Evolutionary conservation across 148 eudicot genomes (phyloP).

Genomic region (Oxyria digyna): DNA sequence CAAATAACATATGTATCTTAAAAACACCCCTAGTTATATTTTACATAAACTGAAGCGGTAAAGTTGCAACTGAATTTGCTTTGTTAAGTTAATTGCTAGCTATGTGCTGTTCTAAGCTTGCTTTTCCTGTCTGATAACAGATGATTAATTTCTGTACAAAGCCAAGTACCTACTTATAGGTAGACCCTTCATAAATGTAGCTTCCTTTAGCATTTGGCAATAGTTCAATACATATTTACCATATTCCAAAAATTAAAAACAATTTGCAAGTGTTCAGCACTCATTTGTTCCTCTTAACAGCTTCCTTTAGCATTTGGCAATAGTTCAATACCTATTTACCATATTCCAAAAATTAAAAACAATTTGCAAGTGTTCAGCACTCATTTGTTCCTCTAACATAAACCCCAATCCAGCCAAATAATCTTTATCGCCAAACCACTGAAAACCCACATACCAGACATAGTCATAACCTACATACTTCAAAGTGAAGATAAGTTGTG

Average conservation of each 20-base stretch:
- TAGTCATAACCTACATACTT: neutral
- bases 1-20: neutral
- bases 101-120: no score
- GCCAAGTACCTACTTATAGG: no score
- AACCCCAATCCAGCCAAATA: neutral
- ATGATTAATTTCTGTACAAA: no score
- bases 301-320: no score
- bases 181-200: no score
- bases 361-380: neutral
- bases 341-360: no score
- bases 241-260: no score
- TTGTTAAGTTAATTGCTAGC: no score
- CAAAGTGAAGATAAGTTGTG: neutral
- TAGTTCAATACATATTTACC: no score
- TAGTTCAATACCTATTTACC: no score
- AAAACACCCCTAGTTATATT: neutral
- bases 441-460: neutral
- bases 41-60: neutral
- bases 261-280: neutral
- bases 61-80: neutral
- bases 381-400: neutral
- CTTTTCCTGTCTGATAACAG: no score
- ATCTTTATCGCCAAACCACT: neutral
- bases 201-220: no score
- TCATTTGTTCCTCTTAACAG: neutral